Percentiles rank a stretch among this genome's conserved stretches.
Evolutionary conservation across 2,329 filamentous ascomycete species (phyloP).

Genomic region (Magnaporthiopsis rhizophila): DNA sequence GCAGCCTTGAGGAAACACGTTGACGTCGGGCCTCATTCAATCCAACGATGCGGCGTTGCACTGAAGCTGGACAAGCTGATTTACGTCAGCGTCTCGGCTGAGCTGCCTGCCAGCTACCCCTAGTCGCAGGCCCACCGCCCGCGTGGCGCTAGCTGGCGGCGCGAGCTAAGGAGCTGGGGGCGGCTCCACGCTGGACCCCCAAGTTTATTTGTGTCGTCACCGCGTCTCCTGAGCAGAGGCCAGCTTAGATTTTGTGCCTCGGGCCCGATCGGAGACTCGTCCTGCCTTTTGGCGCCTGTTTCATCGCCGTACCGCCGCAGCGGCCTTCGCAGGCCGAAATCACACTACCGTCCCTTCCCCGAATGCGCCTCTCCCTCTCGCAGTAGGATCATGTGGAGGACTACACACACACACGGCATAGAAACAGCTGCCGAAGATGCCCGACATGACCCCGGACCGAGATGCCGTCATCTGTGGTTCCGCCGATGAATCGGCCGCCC

Average conservation of each 20-base stretch:
- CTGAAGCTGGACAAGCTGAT: not conserved
- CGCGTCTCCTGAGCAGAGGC: too few relatives aligned
- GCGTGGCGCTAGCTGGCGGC: not conserved
- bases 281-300: not conserved
- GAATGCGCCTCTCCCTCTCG: not conserved
- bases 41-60: not conserved
- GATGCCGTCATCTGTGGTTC: not conserved
- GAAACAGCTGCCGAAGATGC: not conserved
- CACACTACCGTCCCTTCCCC: not conserved
- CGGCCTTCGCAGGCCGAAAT: not conserved
- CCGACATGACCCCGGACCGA: conserved; percentile 2
- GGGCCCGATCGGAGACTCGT: not conserved
- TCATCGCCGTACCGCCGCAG: not conserved
- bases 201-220: not conserved
- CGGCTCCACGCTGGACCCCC: too few relatives aligned
- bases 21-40: not conserved
- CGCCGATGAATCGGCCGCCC: not conserved
- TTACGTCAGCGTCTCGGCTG: too few relatives aligned
- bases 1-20: not conserved
- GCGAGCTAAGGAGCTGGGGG: not conserved
- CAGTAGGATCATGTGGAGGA: not conserved
- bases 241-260: too few relatives aligned
- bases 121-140: not conserved
- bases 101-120: not conserved
- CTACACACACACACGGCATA: not conserved